phyloP scores from a whole-genome alignment of 176 grass and related monocot genomes.

The Guadua angustifolia region DNA sequence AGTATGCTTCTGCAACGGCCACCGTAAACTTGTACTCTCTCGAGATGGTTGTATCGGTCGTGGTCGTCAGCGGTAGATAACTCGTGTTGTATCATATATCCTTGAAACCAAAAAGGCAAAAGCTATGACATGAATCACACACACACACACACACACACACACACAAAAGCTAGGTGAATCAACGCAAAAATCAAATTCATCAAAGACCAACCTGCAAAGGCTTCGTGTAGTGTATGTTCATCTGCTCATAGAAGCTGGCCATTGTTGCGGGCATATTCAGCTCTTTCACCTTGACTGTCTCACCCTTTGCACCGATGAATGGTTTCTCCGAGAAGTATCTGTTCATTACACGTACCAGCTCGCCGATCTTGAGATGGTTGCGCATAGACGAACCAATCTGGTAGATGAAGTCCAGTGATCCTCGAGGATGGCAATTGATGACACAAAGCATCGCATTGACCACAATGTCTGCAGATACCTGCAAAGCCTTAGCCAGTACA shows the following conservation, averaged over 20 bases:
- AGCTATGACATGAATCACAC: not conserved
- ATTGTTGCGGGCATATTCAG: constrained; percentile 21
- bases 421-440: constrained; percentile 9
- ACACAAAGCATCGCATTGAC: constrained; percentile 16
- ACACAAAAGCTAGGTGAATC: not conserved
- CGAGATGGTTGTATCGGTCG: constrained; percentile 15
- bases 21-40: constrained; percentile 20
- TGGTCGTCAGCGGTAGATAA: not conserved
- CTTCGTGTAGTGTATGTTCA: constrained; percentile 12
- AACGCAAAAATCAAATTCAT: not conserved
- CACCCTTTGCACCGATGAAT: not conserved
- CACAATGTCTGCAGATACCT: constrained; percentile 24
- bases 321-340: constrained; percentile 24
- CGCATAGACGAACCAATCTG: constrained; percentile 31
- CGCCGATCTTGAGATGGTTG: not conserved
- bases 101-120: not conserved
- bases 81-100: not conserved
- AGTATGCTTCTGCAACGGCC: not conserved
- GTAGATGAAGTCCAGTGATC: not conserved
- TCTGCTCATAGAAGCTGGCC: constrained; percentile 28
- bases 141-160: not conserved
- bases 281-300: constrained; percentile 11
- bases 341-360: constrained; percentile 14
- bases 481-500: not conserved
- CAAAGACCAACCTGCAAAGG: constrained; percentile 27